These are phyloP conservation scores for Diutina neorugosa DNA, from an alignment of 1,139 yeast genomes.

Conservation along the genomic window DNA sequence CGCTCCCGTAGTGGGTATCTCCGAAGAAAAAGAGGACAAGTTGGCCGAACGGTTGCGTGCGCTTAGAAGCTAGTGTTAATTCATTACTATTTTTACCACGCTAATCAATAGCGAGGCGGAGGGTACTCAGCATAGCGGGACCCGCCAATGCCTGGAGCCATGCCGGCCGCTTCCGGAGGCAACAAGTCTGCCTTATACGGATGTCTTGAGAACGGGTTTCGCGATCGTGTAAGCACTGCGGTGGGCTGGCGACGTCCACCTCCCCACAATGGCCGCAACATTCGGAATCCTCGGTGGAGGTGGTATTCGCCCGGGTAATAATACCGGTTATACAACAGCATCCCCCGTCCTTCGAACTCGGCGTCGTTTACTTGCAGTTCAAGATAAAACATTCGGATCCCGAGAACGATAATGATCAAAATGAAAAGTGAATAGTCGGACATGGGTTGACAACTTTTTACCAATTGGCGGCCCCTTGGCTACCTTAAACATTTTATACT, in stretches of 20 bases:
- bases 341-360: background rate
- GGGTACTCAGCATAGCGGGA: background rate
- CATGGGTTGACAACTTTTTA: background rate
- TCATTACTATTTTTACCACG: background rate
- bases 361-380: background rate
- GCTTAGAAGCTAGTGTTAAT: conserved; percentile 14
- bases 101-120: background rate
- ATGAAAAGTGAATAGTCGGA: background rate
- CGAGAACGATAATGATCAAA: background rate
- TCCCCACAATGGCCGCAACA: background rate
- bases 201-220: background rate
- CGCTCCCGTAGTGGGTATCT: conserved; percentile 30
- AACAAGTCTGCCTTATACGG: background rate
- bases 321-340: background rate
- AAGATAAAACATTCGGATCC: background rate
- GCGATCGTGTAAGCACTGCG: background rate
- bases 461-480: background rate
- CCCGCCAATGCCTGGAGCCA: background rate
- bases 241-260: background rate
- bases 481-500: background rate
- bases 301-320: background rate
- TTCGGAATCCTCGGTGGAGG: background rate
- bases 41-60: conserved; percentile 85
- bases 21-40: conserved; percentile 76
- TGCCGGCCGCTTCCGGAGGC: background rate